phyloP scores from a whole-genome alignment of 192 early-diverging fungal genomes.

The Chytriomyces confervae region DNA sequence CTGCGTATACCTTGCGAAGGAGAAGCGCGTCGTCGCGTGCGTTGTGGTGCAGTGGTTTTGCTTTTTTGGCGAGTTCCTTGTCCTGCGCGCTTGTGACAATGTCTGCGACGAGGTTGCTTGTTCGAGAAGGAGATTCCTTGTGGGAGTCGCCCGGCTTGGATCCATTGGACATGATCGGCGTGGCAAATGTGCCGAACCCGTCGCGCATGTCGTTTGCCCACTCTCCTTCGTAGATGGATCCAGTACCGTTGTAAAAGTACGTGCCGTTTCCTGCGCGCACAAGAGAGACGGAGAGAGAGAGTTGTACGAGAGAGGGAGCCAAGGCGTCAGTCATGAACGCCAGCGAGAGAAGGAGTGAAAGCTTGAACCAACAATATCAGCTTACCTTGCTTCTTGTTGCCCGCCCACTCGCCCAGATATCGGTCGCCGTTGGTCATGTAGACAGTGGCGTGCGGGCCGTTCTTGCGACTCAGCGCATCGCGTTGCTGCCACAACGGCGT shows the following conservation, averaged over 20 bases:
- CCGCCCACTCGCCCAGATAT: slow-evolving; percentile 66
- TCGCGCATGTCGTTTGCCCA: slow-evolving; percentile 53
- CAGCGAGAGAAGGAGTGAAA: too few species aligned
- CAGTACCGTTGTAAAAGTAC: slow-evolving; percentile 54
- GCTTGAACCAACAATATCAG: background rate
- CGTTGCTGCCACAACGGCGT: slow-evolving; percentile 57
- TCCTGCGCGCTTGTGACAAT: background rate
- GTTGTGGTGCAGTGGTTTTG: background rate
- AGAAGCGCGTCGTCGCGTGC: slow-evolving; percentile 16
- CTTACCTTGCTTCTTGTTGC: slow-evolving; percentile 59
- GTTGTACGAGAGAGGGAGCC: background rate
- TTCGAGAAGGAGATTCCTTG: slow-evolving; percentile 8
- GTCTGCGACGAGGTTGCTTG: background rate
- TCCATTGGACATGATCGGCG: slow-evolving; percentile 37
- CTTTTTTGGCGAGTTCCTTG: background rate
- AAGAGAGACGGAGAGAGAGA: background rate
- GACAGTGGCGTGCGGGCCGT: slow-evolving; percentile 60
- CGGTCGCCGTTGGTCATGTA: slow-evolving; percentile 65
- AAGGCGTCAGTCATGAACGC: background rate
- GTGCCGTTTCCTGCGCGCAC: slow-evolving; percentile 58
- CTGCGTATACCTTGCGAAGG: slow-evolving; percentile 63
- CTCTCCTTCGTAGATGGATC: slow-evolving; percentile 64
- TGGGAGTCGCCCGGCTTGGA: background rate
- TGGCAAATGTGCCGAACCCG: slow-evolving; percentile 63
- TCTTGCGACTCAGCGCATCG: slow-evolving; percentile 57